phyloP scores from a whole-genome alignment of 192 early-diverging fungal genomes.

The Funneliformis mosseae region DNA sequence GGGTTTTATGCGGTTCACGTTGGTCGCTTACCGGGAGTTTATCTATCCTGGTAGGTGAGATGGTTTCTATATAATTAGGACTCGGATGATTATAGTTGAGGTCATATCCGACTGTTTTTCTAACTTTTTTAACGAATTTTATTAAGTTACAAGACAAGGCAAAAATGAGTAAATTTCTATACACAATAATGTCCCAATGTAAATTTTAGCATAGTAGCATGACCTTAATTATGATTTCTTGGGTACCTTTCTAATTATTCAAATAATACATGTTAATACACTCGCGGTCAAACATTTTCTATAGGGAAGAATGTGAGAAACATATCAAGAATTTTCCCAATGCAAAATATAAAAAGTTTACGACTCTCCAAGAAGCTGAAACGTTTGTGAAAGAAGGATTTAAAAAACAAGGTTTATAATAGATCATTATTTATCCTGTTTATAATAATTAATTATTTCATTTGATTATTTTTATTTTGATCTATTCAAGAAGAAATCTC shows the following conservation, averaged over 20 bases:
- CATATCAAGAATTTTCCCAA: constrained; percentile 12
- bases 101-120: too few relatives aligned
- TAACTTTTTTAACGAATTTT: neutral
- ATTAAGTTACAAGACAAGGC: too few relatives aligned
- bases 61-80: too few relatives aligned
- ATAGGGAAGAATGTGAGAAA: constrained; percentile 21
- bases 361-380: neutral
- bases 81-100: too few relatives aligned
- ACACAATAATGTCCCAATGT: too few relatives aligned
- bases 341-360: constrained; percentile 21
- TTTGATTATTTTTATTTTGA: too few relatives aligned
- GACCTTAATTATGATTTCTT: neutral
- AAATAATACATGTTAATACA: neutral
- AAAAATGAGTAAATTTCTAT: too few relatives aligned
- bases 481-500: too few relatives aligned
- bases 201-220: neutral
- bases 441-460: neutral
- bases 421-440: neutral
- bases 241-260: neutral
- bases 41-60: constrained; percentile 1
- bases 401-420: neutral
- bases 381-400: neutral
- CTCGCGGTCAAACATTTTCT: too few relatives aligned
- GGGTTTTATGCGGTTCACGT: constrained; percentile 13
- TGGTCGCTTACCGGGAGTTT: constrained; percentile 12